phyloP scores from a whole-genome alignment of 345 rosid species.

The Abelmoschus esculentus region DNA sequence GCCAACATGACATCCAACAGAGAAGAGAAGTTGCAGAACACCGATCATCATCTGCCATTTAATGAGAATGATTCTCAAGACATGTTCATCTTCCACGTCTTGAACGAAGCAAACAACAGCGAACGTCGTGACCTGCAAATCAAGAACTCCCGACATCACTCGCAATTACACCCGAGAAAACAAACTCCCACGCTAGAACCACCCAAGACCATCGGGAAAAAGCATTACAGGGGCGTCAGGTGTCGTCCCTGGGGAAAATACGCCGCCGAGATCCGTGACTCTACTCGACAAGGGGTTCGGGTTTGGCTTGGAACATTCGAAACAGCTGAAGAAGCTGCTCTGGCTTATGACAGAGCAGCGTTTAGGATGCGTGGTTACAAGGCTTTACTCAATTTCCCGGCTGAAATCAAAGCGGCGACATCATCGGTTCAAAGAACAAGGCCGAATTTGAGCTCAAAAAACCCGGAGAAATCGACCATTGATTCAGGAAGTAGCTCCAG shows the following conservation, averaged over 20 bases:
- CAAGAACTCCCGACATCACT: too few species aligned
- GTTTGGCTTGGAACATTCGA: constrained; percentile 57
- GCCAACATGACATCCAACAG: too few species aligned
- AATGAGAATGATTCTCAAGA: too few species aligned
- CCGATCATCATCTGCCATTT: too few species aligned
- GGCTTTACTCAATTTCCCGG: constrained; percentile 62
- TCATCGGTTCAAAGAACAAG: too few species aligned
- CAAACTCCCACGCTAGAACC: constrained; percentile 24
- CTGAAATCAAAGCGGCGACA: constrained; percentile 10
- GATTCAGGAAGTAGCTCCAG: too few species aligned
- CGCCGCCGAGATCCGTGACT: constrained; percentile 61
- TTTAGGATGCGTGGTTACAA: constrained; percentile 54
- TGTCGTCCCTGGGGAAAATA: constrained; percentile 68
- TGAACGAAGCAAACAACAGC: too few species aligned
- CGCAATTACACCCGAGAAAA: neutral
- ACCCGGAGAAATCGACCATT: too few species aligned
- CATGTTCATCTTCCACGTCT: too few species aligned
- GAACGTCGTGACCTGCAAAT: too few species aligned
- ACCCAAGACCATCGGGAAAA: constrained; percentile 26
- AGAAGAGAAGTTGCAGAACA: too few species aligned
- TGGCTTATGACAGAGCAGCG: constrained; percentile 60
- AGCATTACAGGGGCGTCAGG: constrained; percentile 55
- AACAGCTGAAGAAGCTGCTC: constrained; percentile 56
- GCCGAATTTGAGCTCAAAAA: too few species aligned
- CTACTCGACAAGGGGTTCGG: constrained; percentile 34